phyloP scores from a whole-genome alignment of 2,329 filamentous ascomycete species.

The Penicillium sp. region DNA sequence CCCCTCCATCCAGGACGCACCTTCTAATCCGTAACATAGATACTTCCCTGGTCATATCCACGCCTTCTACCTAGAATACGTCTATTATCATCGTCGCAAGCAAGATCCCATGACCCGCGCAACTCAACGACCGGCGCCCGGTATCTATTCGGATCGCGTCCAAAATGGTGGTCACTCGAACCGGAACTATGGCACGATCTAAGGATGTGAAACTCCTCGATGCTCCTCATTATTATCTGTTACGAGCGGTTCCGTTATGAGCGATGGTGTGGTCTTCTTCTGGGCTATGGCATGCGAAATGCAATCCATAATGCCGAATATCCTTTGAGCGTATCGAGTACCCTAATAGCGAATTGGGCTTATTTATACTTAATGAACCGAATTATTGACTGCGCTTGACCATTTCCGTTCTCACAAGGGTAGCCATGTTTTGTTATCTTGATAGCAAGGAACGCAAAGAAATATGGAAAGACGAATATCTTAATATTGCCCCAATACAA shows the following conservation, averaged over 20 bases:
- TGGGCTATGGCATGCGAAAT: background rate
- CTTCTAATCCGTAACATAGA: conserved; percentile 34
- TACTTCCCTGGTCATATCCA: conserved; percentile 77
- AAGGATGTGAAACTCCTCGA: background rate
- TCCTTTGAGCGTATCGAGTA: background rate
- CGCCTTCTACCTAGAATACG: conserved; percentile 78
- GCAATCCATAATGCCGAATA: background rate
- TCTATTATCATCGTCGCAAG: conserved; percentile 70
- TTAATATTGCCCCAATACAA: background rate
- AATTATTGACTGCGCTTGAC: background rate
- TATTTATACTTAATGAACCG: background rate
- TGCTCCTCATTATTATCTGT: background rate
- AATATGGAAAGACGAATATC: background rate
- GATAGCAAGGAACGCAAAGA: background rate
- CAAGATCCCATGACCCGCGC: conserved; percentile 23
- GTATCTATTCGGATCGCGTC: conserved; percentile 43
- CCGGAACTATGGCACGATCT: conserved; percentile 28
- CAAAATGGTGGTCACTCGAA: conserved; percentile 34
- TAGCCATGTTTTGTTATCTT: background rate
- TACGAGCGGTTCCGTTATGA: background rate
- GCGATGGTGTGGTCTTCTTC: background rate
- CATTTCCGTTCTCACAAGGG: background rate
- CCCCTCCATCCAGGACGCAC: background rate
- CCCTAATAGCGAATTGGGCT: background rate
- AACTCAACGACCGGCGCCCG: conserved; percentile 29